These are phyloP conservation scores for Aspergillus amoenus DNA, from an alignment of 2,329 filamentous ascomycete genomes.

Conservation along the genomic window DNA sequence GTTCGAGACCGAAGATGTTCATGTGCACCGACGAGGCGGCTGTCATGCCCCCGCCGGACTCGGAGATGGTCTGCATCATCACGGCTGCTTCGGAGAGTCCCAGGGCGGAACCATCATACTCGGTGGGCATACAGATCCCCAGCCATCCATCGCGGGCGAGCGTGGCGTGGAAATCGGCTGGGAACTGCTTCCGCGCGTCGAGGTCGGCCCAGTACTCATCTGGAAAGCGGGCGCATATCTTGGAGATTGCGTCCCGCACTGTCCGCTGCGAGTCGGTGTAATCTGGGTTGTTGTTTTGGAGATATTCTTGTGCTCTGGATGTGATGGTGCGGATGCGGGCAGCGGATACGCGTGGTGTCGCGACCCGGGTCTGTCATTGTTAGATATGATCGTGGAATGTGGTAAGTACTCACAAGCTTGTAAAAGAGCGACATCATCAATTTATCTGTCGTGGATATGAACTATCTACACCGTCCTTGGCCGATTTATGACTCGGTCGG, in stretches of 20 bases:
- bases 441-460: neutral
- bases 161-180: constrained; percentile 41
- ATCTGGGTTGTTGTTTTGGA: constrained; percentile 19
- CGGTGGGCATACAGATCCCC: constrained; percentile 46
- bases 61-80: constrained; percentile 51
- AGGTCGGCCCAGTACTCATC: constrained; percentile 45
- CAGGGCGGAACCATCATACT: constrained; percentile 44
- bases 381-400: neutral
- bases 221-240: constrained; percentile 44
- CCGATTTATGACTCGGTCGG: no score
- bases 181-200: constrained; percentile 40
- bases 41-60: constrained; percentile 45
- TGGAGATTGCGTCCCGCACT: constrained; percentile 46
- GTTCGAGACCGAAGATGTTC: constrained; percentile 50
- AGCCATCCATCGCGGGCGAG: constrained; percentile 46
- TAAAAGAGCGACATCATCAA: neutral
- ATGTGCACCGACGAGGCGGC: constrained; percentile 47
- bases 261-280: constrained; percentile 20
- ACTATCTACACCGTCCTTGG: neutral
- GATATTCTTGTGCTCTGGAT: constrained; percentile 23
- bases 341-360: neutral
- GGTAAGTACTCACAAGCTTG: neutral
- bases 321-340: constrained; percentile 6
- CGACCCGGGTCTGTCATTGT: neutral
- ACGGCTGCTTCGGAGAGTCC: constrained; percentile 46